Evolutionary conservation across 2,329 filamentous ascomycete species (phyloP).

Genomic region (Aspergillus aculeatus): DNA sequence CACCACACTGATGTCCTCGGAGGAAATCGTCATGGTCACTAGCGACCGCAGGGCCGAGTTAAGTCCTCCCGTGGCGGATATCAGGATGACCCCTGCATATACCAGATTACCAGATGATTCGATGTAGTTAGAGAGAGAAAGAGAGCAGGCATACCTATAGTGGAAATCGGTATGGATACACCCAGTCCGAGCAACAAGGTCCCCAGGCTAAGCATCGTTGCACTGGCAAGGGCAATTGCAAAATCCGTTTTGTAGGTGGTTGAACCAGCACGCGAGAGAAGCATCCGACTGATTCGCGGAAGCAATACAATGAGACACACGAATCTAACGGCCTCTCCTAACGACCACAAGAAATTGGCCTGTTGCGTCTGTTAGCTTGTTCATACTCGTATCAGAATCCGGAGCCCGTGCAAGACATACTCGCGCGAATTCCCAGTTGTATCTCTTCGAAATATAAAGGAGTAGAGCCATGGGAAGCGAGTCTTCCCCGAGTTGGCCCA

Average conservation of each 20-base stretch:
- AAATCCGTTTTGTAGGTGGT: neutral
- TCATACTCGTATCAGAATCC: neutral
- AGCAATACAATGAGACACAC: neutral
- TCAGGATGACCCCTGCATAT: neutral
- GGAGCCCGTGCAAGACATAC: no score
- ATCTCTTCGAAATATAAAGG: neutral
- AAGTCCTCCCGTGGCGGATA: neutral
- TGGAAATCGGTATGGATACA: neutral
- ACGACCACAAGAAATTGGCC: neutral
- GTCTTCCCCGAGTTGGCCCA: neutral
- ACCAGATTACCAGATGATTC: no score
- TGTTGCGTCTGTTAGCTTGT: neutral
- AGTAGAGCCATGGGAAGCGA: conserved; percentile 1
- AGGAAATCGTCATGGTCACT: neutral
- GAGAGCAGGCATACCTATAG: neutral
- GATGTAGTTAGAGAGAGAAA: fast-evolving
- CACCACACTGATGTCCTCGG: neutral
- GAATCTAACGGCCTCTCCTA: neutral
- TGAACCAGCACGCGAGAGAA: neutral
- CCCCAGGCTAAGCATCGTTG: neutral
- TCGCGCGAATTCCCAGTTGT: neutral
- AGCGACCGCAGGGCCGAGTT: conserved; percentile 1
- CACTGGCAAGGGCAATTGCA: neutral
- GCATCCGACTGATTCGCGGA: neutral
- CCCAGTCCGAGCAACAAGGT: neutral